Evolutionary conservation across 1,139 yeast genomes (phyloP).

Genomic region (Sugiyamaella novakii): DNA sequence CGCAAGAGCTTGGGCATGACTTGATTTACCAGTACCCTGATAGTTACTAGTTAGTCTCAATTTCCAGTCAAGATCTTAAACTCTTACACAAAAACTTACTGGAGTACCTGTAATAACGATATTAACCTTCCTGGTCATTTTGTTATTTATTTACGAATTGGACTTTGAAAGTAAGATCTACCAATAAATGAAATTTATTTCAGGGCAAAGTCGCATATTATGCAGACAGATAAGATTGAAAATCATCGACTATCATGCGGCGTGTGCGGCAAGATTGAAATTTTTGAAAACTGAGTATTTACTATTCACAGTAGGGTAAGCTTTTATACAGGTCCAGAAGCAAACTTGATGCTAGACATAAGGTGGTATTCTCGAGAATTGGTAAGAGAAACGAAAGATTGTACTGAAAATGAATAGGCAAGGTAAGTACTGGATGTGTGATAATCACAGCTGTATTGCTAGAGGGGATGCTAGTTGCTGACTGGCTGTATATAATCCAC

Average conservation of each 20-base stretch:
- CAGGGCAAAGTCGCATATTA: conserved; percentile 5
- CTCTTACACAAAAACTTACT: too few relatives aligned
- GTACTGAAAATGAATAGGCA: conserved; percentile 16
- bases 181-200: conserved; percentile 8
- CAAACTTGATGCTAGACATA: conserved; percentile 1
- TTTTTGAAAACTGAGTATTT: too few relatives aligned
- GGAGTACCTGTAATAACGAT: conserved; percentile 95
- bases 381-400: too few relatives aligned
- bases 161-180: neutral
- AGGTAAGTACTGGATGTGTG: conserved; percentile 6
- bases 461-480: neutral
- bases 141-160: neutral
- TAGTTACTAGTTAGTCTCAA: too few relatives aligned
- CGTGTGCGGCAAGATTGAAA: neutral
- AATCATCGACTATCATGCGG: neutral
- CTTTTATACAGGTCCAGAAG: conserved; percentile 1
- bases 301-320: conserved; percentile 8
- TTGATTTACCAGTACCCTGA: conserved; percentile 90
- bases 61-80: too few relatives aligned
- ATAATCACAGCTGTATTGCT: too few relatives aligned
- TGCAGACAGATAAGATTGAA: conserved; percentile 11
- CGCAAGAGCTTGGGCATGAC: conserved; percentile 70
- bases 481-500: too few relatives aligned
- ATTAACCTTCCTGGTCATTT: conserved; percentile 45
- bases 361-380: too few relatives aligned